Conservation (phyloP, 2,329 filamentous ascomycete species). For the Phialocephala subalpina region DNA sequence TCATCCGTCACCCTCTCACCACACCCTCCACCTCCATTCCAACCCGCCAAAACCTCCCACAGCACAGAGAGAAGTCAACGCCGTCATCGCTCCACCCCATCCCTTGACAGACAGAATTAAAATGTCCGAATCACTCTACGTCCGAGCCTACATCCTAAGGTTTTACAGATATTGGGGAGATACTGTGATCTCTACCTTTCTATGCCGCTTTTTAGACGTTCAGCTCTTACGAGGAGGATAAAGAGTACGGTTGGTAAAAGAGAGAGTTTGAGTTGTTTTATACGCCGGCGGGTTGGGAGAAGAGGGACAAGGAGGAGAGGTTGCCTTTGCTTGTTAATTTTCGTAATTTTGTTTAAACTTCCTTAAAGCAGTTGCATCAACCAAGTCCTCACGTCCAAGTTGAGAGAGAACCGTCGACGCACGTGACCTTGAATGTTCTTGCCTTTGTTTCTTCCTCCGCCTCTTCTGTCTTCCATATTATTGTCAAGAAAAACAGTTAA, state of each 20-base stretch:
- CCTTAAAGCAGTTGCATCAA: too few relatives aligned
- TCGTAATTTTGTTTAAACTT: too few relatives aligned
- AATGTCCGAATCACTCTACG: conserved; percentile 27
- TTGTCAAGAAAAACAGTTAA: too few relatives aligned
- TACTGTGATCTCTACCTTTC: conserved; percentile 34
- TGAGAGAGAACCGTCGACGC: too few relatives aligned
- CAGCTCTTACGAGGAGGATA: conserved; percentile 25
- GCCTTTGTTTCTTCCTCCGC: too few relatives aligned
- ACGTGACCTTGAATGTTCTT: too few relatives aligned
- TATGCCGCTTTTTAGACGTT: conserved; percentile 23
- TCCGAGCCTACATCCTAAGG: conserved; percentile 26
- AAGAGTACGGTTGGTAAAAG: conserved; percentile 24
- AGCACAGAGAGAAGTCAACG: conserved; percentile 7
- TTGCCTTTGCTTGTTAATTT: conserved; percentile 66
- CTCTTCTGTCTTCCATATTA: too few relatives aligned
- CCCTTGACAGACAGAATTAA: not conserved
- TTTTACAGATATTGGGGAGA: conserved; percentile 30
- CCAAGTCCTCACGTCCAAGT: too few relatives aligned
- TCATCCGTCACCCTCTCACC: not conserved
- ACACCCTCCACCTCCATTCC: not conserved
- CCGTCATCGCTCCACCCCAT: conserved; percentile 15
- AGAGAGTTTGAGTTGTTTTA: conserved; percentile 34
- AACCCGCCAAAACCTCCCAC: not conserved
- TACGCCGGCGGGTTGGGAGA: conserved; percentile 23
- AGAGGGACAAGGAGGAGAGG: conserved; percentile 8